A percentile compares a stretch with the other conserved stretches of the same genome.
These are phyloP conservation scores for Haberlea rhodopensis DNA, from an alignment of 257 asterid species.

Conservation along the genomic window DNA sequence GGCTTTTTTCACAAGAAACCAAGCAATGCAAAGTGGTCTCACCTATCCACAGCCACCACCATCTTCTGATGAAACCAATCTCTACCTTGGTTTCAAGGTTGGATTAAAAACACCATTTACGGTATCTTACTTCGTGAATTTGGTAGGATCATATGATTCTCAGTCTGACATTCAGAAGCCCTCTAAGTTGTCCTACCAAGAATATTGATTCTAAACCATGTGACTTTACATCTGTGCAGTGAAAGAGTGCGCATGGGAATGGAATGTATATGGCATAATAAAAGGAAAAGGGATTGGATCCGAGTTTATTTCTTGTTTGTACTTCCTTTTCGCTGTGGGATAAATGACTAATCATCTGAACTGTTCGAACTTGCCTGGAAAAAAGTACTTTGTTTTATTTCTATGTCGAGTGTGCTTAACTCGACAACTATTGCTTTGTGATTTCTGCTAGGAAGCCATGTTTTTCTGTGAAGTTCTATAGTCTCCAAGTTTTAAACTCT, in stretches of 20 bases:
- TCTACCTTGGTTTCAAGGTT: conserved; percentile 24
- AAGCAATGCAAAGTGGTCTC: conserved; percentile 15
- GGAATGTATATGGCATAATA: not conserved
- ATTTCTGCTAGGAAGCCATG: not conserved
- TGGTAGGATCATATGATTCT: not conserved
- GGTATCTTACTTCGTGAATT: not conserved
- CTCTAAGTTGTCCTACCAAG: not conserved
- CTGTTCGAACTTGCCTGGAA: no score
- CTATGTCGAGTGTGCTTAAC: not conserved
- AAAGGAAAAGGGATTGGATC: not conserved
- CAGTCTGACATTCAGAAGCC: not conserved
- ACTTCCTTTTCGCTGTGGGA: not conserved
- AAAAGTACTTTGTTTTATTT: not conserved
- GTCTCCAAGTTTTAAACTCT: not conserved
- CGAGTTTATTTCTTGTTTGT: not conserved
- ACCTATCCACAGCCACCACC: conserved; percentile 10
- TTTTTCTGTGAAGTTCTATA: not conserved
- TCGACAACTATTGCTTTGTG: not conserved
- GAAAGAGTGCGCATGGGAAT: not conserved
- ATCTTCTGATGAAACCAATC: conserved; percentile 12
- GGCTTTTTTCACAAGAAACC: conserved; percentile 14
- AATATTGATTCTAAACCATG: not conserved
- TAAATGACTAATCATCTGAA: no score
- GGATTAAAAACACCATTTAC: not conserved
- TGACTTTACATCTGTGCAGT: conserved; percentile 2